Base-by-base conservation (phyloP, 257 asterid genomes). In the Solanum neorickii region DNA sequence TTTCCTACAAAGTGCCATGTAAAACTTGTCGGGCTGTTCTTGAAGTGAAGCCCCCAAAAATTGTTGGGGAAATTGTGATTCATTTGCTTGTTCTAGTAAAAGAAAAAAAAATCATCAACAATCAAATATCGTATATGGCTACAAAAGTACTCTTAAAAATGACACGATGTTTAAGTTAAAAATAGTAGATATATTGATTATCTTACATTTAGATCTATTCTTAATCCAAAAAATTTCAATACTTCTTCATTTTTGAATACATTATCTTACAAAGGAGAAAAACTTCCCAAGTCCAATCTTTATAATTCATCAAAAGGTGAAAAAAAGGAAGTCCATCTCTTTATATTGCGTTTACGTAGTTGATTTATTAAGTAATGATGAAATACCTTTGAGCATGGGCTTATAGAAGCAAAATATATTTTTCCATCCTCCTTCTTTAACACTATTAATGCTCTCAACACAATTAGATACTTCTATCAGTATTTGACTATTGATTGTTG, bases 21-120 rank as follows among this genome's bases (percentile, higher is more conserved):
- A 97, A 86, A 94, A 93, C 90, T 94, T 95, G 88, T 88, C 87
- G n/a, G 99, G 97, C 89, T 93, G 94, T 90, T 95, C 99, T 72
- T 93, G 94, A 77, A 97, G 96, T 20, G 97, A 93, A 89, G 95
- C 94, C 91, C 99, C 99, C 92, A 92, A 82, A 90, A 94, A 94
- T 85, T 93, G 95, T 77, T 97, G 95, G n/a, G 98, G 96, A 84
- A 94, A 97, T 46, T 95, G 95, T 85, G 90, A 86, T 41, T 87
- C 88, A 86, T 72, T 89, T 18, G 91, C 41, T 93, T 92, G 96
- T 25, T 97, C 99, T 97, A 18, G 62, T 65, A 69, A 70, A 18
- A 16, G 20, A 14, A 68, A 47, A n/a, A 47, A 47, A 68, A 68
- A 68, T 13, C 31, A 68, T 12, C 31, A 18, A 13, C 7, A 31